Evolutionary conservation across 352 stramenopile species (phyloP), one percentile per base, ranked within the genome.

Genomic region (Phytophthora hibernalis): DNA sequence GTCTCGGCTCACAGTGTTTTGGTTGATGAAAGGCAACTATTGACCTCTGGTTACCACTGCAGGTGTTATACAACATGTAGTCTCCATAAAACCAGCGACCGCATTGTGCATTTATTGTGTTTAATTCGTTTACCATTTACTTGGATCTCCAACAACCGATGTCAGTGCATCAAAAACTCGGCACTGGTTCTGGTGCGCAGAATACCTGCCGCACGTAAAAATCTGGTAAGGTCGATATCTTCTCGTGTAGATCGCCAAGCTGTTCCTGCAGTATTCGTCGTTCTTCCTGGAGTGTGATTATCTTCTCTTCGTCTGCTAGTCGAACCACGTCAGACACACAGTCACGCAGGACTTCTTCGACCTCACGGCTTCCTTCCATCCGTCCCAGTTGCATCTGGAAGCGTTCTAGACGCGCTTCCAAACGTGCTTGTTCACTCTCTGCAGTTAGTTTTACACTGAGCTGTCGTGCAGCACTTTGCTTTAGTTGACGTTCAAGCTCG

Each of bases 191-290:
- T 1, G 80, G 68, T 24, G 84, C 84, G 61, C 87, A 95, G 65
- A 95, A 95, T 44, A 95, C 90, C 71, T 94, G 78, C 38, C 86
- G 84, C 50, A 94, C 81, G 45, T 95, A 95, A 44, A 95, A 95
- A 40, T 94, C 87, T 28, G 87, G 87, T 38, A 94, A 72, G 12
- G 82, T 90, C 42, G 87, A 93, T 67, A 94, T 89, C 62, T 94
- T 96, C 48, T 92, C 59, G 48, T 90, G 88, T 22, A 96, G 59
- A 44, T 94, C 81, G 15, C 80, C 82, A 10, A 96, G 71, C 13
- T 82, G 78, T 35, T 90, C 73, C 50, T 92, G 83, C 31, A 96
- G 58, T 24, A 90, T 74, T n/a, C 76, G 72, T 13, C 86, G 83
- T 65, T 96, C 87, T 35, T 96, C 85, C 35, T 80, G 71, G 13